These are phyloP conservation scores for Begonia loranthoides DNA, from an alignment of 306 rosid species.

Conservation along the genomic window DNA sequence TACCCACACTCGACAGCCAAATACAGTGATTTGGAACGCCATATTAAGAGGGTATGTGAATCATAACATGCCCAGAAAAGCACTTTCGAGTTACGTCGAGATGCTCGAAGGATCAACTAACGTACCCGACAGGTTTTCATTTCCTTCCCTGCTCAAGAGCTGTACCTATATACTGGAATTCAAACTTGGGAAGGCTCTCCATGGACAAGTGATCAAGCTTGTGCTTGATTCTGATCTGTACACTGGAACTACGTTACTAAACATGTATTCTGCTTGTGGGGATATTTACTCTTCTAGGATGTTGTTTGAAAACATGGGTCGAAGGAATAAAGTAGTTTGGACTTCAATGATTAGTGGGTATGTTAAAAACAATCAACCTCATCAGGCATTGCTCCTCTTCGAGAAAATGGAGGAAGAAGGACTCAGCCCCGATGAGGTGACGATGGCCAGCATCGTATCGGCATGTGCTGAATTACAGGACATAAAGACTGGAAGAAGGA, in stretches of 20 bases:
- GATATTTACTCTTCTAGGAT: constrained; percentile 5
- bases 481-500: constrained; percentile 13
- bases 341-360: constrained; percentile 15
- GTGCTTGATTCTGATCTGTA: constrained; percentile 14
- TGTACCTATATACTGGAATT: constrained; percentile 9
- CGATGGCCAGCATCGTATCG: constrained; percentile 7
- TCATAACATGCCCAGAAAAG: constrained; percentile 10
- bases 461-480: constrained; percentile 11
- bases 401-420: constrained; percentile 13
- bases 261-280: constrained; percentile 12
- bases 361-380: constrained; percentile 6
- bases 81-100: constrained; percentile 9
- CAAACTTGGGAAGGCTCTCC: constrained; percentile 6
- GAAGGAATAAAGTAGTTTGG: constrained; percentile 9
- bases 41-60: constrained; percentile 14
- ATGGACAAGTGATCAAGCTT: constrained; percentile 7
- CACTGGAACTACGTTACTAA: constrained; percentile 8
- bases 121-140: constrained; percentile 13
- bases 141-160: constrained; percentile 13
- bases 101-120: constrained; percentile 11
- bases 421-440: constrained; percentile 7
- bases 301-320: constrained; percentile 13
- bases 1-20: constrained; percentile 1
- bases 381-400: constrained; percentile 7
- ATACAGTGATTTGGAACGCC: constrained; percentile 11